A percentile compares a stretch with the other conserved stretches of the same genome.
Evolutionary conservation across 1,284 basidiomycete genomes (phyloP).

Genomic region (Cutaneotrichosporon cutaneum): DNA sequence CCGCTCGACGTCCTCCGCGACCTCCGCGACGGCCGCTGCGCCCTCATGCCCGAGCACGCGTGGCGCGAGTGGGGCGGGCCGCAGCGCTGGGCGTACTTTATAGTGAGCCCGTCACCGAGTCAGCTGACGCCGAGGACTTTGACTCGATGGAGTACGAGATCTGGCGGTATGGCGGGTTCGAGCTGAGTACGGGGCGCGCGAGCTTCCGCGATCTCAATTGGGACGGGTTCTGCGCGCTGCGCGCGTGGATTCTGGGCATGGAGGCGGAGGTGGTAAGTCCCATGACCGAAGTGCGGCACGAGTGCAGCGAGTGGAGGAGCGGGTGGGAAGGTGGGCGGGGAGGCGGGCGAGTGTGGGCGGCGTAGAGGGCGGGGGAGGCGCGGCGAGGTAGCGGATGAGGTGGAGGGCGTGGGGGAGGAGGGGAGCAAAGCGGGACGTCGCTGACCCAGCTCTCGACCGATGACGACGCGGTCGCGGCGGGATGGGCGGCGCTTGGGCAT

Average conservation of each 20-base stretch:
- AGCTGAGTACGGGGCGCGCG: conserved; percentile 15
- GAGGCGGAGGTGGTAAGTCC: conserved; percentile 8
- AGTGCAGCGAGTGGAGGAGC: too few species aligned
- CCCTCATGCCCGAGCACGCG: conserved; percentile 11
- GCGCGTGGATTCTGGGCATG: conserved; percentile 12
- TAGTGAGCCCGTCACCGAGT: neutral
- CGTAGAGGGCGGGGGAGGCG: too few species aligned
- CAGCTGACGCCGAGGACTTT: conserved; percentile 17
- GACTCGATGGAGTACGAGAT: conserved; percentile 19
- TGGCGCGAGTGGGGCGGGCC: conserved; percentile 15
- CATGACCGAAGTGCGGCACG: too few species aligned
- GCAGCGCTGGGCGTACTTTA: conserved; percentile 20
- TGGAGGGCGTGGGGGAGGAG: neutral
- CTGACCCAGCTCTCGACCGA: conserved; percentile 1
- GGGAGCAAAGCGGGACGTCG: neutral
- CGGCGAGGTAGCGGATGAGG: too few species aligned
- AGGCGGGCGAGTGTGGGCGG: too few species aligned
- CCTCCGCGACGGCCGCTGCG: conserved; percentile 7
- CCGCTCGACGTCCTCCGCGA: conserved; percentile 16
- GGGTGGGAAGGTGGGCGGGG: too few species aligned
- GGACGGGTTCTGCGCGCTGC: conserved; percentile 18
- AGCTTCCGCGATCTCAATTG: conserved; percentile 16
- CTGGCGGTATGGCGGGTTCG: conserved; percentile 15
- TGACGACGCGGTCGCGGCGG: neutral
- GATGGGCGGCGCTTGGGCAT: neutral